Conservation (phyloP, 2,329 filamentous ascomycete species). For the Fusarium sp. region DNA sequence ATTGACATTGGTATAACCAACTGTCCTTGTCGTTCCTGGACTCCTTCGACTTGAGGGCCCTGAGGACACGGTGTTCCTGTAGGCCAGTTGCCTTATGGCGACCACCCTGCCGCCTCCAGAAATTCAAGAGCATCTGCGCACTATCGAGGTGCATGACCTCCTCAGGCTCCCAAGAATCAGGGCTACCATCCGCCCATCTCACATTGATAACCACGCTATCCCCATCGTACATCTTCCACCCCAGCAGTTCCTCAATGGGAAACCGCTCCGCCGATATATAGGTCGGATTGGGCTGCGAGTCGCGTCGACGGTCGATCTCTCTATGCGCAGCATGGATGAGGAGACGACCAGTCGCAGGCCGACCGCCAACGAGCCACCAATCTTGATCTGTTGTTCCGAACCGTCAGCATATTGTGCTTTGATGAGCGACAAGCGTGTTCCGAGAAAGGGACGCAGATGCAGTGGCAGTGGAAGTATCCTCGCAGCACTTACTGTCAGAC, state of each 20-base stretch:
- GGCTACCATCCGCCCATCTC: background rate
- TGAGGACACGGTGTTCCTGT: background rate
- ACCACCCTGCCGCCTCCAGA: background rate
- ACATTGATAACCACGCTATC: background rate
- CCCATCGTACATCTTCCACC: background rate
- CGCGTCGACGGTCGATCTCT: background rate
- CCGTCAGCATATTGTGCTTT: background rate
- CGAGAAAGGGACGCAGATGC: background rate
- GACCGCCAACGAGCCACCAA: background rate
- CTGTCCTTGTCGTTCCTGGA: background rate
- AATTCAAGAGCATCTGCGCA: background rate
- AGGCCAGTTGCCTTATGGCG: background rate
- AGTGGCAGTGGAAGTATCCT: too few species aligned
- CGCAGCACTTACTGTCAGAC: background rate
- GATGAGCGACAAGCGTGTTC: background rate
- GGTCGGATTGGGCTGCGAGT: background rate
- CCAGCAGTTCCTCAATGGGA: background rate
- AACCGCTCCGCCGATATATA: background rate
- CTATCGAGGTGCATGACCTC: background rate
- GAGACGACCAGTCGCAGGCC: background rate
- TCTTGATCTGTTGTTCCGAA: background rate
- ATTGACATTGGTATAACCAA: background rate
- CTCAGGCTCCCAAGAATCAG: background rate
- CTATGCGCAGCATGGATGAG: background rate
- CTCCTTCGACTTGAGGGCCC: background rate